A percentile compares a stretch with the other conserved stretches of the same genome.
These are phyloP conservation scores for Azolla pinnata DNA, from an alignment of 75 land plant genomes.

Conservation along the genomic window DNA sequence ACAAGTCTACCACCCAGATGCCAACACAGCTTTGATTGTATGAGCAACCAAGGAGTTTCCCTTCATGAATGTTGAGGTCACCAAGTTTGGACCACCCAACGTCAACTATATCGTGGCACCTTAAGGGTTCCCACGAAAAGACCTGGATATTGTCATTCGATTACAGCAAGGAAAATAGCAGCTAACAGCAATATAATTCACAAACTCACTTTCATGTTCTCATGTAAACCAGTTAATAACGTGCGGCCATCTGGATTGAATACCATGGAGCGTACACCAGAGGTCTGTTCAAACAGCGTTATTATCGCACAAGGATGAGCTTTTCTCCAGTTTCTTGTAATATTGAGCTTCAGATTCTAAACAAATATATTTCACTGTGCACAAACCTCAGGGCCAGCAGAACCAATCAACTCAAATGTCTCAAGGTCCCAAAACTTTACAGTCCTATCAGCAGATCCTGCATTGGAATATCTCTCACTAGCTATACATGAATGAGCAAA, in stretches of 20 bases:
- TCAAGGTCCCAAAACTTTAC: slow-evolving; percentile 89
- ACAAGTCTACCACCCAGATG: slow-evolving; percentile 84
- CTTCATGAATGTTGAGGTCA: slow-evolving; percentile 83
- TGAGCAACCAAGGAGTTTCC: slow-evolving; percentile 90
- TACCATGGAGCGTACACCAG: slow-evolving; percentile 68
- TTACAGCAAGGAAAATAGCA: neutral
- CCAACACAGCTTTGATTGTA: slow-evolving; percentile 83
- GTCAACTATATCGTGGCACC: slow-evolving; percentile 80
- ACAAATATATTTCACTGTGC: too few relatives aligned
- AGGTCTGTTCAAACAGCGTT: slow-evolving; percentile 49
- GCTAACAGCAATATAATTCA: neutral
- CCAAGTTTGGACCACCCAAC: slow-evolving; percentile 80
- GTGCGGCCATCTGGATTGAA: slow-evolving; percentile 94
- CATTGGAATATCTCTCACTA: neutral
- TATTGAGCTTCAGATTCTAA: too few relatives aligned
- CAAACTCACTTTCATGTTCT: slow-evolving; percentile 52
- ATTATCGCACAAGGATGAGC: too few relatives aligned
- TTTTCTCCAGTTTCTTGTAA: too few relatives aligned
- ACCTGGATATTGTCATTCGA: slow-evolving; percentile 41
- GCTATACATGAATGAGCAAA: too few relatives aligned
- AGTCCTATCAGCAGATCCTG: slow-evolving; percentile 85
- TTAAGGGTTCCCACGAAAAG: slow-evolving; percentile 88
- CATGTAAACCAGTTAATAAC: slow-evolving; percentile 68
- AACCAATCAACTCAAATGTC: slow-evolving; percentile 90
- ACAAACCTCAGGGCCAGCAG: slow-evolving; percentile 79